Evolutionary conservation across 441 rosid species (phyloP).

Genomic region (Biscutella laevigata): DNA sequence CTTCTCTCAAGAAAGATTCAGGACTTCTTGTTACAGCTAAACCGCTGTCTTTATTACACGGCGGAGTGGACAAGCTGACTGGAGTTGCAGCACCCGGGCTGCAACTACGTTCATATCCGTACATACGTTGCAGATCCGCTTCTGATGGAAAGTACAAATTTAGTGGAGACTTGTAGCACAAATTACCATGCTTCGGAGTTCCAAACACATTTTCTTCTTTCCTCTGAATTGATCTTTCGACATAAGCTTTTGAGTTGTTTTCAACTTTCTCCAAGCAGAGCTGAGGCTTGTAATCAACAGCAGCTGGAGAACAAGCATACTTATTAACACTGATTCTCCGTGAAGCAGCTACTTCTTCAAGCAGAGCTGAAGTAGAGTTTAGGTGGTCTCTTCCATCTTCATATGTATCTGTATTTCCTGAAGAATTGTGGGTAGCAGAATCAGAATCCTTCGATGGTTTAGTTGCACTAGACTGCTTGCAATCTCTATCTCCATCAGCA

Average conservation of each 20-base stretch:
- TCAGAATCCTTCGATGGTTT: slow-evolving; percentile 39
- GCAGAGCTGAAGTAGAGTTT: slow-evolving; percentile 35
- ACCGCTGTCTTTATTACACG: slow-evolving; percentile 36
- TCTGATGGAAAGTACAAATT: slow-evolving; percentile 34
- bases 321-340: slow-evolving; percentile 32
- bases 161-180: slow-evolving; percentile 23
- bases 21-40: slow-evolving; percentile 43
- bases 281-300: slow-evolving; percentile 31
- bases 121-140: slow-evolving; percentile 28
- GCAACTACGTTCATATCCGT: slow-evolving; percentile 31
- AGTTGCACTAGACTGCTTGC: slow-evolving; percentile 30
- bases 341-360: slow-evolving; percentile 41
- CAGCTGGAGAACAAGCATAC: slow-evolving; percentile 41
- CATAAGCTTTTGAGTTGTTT: slow-evolving; percentile 21
- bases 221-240: slow-evolving; percentile 25
- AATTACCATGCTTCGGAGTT: slow-evolving; percentile 41
- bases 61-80: slow-evolving; percentile 62
- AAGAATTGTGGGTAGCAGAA: slow-evolving; percentile 47
- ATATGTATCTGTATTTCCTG: slow-evolving; percentile 41
- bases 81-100: slow-evolving; percentile 47
- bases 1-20: slow-evolving; percentile 68
- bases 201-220: slow-evolving; percentile 29
- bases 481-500: slow-evolving; percentile 29
- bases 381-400: slow-evolving; percentile 41
- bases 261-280: slow-evolving; percentile 30